Percentiles rank a stretch among this genome's conserved stretches.
Evolutionary conservation across 805 yeast species (phyloP).

Genomic region (Lachancea dasiensis): DNA sequence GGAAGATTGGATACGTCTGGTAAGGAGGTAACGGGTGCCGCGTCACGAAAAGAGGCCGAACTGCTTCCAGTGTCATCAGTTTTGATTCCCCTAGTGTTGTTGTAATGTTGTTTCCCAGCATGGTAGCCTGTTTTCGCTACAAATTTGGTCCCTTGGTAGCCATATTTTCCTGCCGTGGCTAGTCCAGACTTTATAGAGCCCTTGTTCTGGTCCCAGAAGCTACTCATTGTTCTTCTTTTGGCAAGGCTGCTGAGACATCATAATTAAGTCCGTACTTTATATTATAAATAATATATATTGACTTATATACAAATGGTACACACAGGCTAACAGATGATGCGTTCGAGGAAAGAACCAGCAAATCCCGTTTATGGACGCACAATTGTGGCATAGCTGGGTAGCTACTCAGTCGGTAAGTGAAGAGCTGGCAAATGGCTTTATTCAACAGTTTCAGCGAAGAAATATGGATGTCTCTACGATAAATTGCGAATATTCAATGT

Average conservation of each 20-base stretch:
- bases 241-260: too few species aligned
- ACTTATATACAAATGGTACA: too few species aligned
- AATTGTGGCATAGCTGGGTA: conserved; percentile 1
- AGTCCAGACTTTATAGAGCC: conserved; percentile 35
- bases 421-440: not conserved
- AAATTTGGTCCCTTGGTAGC: conserved; percentile 36
- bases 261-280: too few species aligned
- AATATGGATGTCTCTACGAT: not conserved
- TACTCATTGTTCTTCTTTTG: too few species aligned
- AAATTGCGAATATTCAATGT: not conserved
- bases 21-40: conserved; percentile 9
- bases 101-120: conserved; percentile 34
- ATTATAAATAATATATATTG: too few species aligned
- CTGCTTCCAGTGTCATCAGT: conserved; percentile 1
- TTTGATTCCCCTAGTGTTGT: conserved; percentile 13
- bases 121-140: conserved; percentile 38
- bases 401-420: not conserved
- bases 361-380: too few species aligned
- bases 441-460: not conserved
- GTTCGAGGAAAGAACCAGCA: too few species aligned
- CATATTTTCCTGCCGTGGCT: conserved; percentile 33
- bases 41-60: conserved; percentile 1
- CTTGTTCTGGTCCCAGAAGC: conserved; percentile 40
- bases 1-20: conserved; percentile 27
- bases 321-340: too few species aligned